Conservation (phyloP, 2,329 filamentous ascomycete species). For the Claviceps monticola region DNA sequence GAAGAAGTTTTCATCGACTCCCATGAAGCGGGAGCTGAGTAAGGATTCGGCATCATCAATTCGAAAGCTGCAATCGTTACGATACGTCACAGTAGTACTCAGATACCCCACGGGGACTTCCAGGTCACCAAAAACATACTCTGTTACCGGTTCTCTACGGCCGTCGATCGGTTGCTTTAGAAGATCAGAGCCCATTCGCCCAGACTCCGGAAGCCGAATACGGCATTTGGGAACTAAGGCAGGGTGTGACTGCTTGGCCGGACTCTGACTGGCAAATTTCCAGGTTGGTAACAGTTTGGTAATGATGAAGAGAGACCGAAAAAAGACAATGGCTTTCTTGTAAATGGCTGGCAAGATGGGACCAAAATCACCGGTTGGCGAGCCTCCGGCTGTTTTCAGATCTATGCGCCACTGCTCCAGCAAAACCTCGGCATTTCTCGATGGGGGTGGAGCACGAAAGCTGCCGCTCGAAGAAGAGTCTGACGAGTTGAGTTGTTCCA, state of each 20-base stretch:
- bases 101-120: conserved; percentile 80
- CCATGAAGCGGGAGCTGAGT: conserved; percentile 86
- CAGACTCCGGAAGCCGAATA: conserved; percentile 49
- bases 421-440: conserved; percentile 56
- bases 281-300: conserved; percentile 73
- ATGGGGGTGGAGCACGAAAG: conserved; percentile 24
- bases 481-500: conserved; percentile 62
- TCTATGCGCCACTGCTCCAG: conserved; percentile 86
- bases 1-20: conserved; percentile 77
- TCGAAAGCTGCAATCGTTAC: conserved; percentile 78
- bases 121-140: conserved; percentile 69
- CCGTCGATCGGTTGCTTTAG: conserved; percentile 33
- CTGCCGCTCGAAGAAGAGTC: conserved; percentile 34
- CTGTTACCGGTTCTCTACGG: conserved; percentile 39
- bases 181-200: conserved; percentile 47
- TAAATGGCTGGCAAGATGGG: conserved; percentile 71
- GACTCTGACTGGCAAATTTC: conserved; percentile 63
- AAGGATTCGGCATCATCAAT: conserved; percentile 85
- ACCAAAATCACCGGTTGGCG: conserved; percentile 43
- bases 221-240: conserved; percentile 67
- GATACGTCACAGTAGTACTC: conserved; percentile 68
- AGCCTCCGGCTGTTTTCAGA: conserved; percentile 43
- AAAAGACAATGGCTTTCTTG: conserved; percentile 93
- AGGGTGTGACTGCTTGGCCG: conserved; percentile 55
- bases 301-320: conserved; percentile 74